Percentiles rank a stretch among this genome's conserved stretches.
Evolutionary conservation across 306 rosid genomes (phyloP).

Genomic region (Cicer judaicum): DNA sequence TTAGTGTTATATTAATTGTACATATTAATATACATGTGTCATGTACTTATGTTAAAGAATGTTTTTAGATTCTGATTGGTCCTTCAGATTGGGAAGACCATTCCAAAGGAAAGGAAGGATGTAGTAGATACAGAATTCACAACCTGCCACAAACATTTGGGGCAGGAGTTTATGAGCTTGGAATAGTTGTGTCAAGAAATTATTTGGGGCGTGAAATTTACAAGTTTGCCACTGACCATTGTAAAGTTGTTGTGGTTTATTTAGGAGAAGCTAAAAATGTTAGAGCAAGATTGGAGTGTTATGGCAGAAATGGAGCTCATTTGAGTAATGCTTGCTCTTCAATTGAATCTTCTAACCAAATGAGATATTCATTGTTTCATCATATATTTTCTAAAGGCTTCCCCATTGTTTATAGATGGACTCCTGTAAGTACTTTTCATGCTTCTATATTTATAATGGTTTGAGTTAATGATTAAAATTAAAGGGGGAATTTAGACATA

Average conservation of each 20-base stretch:
- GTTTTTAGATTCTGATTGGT: slow-evolving; percentile 74
- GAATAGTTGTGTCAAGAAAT: slow-evolving; percentile 49
- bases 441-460: neutral
- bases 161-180: slow-evolving; percentile 88
- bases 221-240: slow-evolving; percentile 52
- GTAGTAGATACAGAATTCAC: slow-evolving; percentile 67
- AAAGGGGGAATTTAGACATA: no score
- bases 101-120: slow-evolving; percentile 74
- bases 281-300: slow-evolving; percentile 68
- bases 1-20: neutral
- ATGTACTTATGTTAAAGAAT: neutral
- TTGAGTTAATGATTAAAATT: no score
- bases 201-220: slow-evolving; percentile 59
- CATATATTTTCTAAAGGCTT: slow-evolving; percentile 62
- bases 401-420: slow-evolving; percentile 84
- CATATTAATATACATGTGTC: no score
- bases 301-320: slow-evolving; percentile 83
- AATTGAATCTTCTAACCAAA: slow-evolving; percentile 41
- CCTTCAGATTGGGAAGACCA: slow-evolving; percentile 81
- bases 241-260: slow-evolving; percentile 61
- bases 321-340: slow-evolving; percentile 49
- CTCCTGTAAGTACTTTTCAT: slow-evolving; percentile 64
- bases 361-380: slow-evolving; percentile 64
- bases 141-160: slow-evolving; percentile 61
- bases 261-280: slow-evolving; percentile 82